Base-by-base conservation (phyloP, 1,284 basidiomycete species). In the Xanthoconium separans region DNA sequence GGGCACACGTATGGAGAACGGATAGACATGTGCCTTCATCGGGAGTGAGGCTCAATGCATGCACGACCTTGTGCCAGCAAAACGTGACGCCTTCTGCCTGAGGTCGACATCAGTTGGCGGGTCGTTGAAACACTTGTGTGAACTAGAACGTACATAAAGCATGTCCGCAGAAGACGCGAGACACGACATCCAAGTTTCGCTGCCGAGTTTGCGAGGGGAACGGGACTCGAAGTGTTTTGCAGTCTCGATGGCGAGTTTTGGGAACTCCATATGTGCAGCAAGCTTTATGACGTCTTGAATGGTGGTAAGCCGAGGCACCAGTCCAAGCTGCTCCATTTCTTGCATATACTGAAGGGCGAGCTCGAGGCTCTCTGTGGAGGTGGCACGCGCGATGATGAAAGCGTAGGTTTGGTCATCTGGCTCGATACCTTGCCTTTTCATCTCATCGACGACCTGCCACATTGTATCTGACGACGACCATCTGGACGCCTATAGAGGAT, bases 11-110 rank as follows among this genome's bases (percentile, higher is more conserved):
- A 59, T 87, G 77, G 22, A 94, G 79, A 12, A 92, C 82, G 31
- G 80, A 73, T 15, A 87, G 63, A 60, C 87, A 86, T 16, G 87
- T 69, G 0, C 91, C 91, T 74, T 93, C 90, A 61, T 90, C 87
- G 0, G 88, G 89, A 1, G 75, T 71, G 47, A 87, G 65, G 44
- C 75, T 73, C 36, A 81, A 67, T 20, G 78, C 75, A 10, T 77
- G 64, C 4, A 85, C 81, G 27, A 83, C 75, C 37, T 78, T 78
- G 10, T 78, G 61, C 92, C 91, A 95, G 40, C 81, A 82, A 47
- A 69, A 65, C 34, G 75, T 57, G 5, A 87, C 82, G 11, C 90
- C 91, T 7, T 89, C 82, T 22, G 77, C 71, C 90, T 94, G 45
- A 16, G 29, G 45, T 12, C 33, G 33, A 53, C 6, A 30, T 62